Evolutionary conservation across 2,329 filamentous ascomycete genomes (phyloP).

Genomic region (Fusarium sp.): DNA sequence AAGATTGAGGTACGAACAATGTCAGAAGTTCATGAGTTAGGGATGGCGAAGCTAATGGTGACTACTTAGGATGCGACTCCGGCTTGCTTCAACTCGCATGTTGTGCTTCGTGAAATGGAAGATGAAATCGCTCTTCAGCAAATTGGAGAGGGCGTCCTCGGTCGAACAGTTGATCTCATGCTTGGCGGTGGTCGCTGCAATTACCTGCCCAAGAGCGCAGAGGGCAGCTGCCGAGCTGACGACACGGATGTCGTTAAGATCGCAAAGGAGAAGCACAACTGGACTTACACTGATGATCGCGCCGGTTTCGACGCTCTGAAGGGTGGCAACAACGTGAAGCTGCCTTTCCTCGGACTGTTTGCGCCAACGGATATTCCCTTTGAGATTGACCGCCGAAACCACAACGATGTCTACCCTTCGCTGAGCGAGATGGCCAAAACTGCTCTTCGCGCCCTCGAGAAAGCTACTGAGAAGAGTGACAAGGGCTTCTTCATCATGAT

Average conservation of each 20-base stretch:
- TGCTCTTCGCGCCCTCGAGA: conserved; percentile 81
- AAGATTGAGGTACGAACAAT: conserved; percentile 45
- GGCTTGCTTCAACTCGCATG: conserved; percentile 93
- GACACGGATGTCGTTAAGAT: conserved; percentile 78
- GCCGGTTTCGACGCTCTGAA: conserved; percentile 80
- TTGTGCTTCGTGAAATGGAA: conserved; percentile 80
- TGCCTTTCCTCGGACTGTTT: conserved; percentile 89
- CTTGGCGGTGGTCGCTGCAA: conserved; percentile 93
- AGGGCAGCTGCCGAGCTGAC: conserved; percentile 85
- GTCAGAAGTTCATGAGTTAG: not conserved
- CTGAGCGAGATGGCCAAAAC: conserved; percentile 91
- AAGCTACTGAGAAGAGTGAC: conserved; percentile 84
- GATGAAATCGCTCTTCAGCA: conserved; percentile 94
- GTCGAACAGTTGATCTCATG: conserved; percentile 89
- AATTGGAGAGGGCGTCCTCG: conserved; percentile 86
- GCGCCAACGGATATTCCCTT: conserved; percentile 87
- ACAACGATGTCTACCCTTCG: conserved; percentile 84
- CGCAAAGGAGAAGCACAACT: conserved; percentile 80
- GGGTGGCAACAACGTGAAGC: conserved; percentile 72
- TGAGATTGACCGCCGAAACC: conserved; percentile 87
- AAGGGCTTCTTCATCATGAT: conserved; percentile 99
- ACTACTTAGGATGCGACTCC: conserved; percentile 92
- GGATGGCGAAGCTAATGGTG: not conserved
- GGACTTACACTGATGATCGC: conserved; percentile 79
- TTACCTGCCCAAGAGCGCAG: conserved; percentile 85